Evolutionary conservation across 2,329 filamentous ascomycete genomes (phyloP).

Genomic region (Emmonsiellopsis sp.): DNA sequence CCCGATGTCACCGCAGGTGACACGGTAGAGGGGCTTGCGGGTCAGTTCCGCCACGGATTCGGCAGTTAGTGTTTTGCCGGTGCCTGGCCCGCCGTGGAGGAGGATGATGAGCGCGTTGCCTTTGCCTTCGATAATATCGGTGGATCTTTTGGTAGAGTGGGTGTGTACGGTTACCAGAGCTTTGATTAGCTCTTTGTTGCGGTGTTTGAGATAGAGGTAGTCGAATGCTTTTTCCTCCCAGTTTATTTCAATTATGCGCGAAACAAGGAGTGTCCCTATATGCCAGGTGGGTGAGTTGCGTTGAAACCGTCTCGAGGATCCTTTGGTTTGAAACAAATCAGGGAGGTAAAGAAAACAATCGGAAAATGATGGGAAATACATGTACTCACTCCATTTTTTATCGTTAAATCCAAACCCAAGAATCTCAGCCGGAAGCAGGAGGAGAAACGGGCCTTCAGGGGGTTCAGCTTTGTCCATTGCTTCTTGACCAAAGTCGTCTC

Average conservation of each 20-base stretch:
- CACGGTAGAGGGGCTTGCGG: constrained; percentile 10
- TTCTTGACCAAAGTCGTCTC: background rate
- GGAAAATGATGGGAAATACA: background rate
- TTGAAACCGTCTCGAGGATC: constrained; percentile 3
- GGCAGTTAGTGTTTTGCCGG: constrained; percentile 61
- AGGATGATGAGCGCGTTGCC: constrained; percentile 14
- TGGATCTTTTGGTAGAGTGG: background rate
- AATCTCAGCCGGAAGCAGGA: background rate
- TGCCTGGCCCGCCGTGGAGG: constrained; percentile 29
- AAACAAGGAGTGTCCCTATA: constrained; percentile 4
- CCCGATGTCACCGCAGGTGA: constrained; percentile 28
- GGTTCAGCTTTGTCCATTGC: background rate
- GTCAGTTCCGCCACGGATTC: constrained; percentile 54
- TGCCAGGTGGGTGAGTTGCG: constrained; percentile 4
- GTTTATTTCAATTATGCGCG: background rate
- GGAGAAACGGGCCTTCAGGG: background rate
- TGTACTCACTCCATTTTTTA: background rate
- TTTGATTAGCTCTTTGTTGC: constrained; percentile 12
- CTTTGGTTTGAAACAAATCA: no score
- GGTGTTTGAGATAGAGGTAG: constrained; percentile 3
- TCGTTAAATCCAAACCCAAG: background rate
- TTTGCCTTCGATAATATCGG: constrained; percentile 13
- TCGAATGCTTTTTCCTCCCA: constrained; percentile 1
- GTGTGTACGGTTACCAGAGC: constrained; percentile 9
- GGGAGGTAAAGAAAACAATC: no score